phyloP scores from a whole-genome alignment of 768 basidiomycete genomes.

The Amanita fuliginea region DNA sequence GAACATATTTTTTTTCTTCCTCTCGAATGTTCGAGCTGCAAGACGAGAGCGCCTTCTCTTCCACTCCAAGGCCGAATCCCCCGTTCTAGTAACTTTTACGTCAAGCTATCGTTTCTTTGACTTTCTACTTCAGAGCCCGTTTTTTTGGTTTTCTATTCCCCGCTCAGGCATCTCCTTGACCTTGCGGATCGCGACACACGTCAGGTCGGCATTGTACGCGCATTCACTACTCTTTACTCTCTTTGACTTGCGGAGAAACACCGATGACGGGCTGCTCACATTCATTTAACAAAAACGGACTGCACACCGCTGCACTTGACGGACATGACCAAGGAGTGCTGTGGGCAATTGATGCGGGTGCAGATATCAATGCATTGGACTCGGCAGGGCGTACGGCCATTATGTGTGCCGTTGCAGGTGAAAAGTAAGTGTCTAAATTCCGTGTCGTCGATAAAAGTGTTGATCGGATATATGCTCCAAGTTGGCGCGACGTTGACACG shows the following conservation, averaged over 20 bases:
- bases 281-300: slow-evolving; percentile 25
- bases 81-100: not conserved
- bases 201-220: not conserved
- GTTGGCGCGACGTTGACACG: slow-evolving; percentile 63
- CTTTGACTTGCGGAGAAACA: not conserved
- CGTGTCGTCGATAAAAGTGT: no score
- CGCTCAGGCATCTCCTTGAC: not conserved
- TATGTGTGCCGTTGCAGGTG: slow-evolving; percentile 62
- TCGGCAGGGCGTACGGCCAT: slow-evolving; percentile 48
- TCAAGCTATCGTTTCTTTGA: not conserved
- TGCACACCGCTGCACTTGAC: slow-evolving; percentile 44
- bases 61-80: not conserved
- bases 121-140: slow-evolving; percentile 1
- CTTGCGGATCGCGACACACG: not conserved
- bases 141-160: not conserved
- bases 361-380: slow-evolving; percentile 61
- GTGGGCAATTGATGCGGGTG: slow-evolving; percentile 44
- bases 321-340: slow-evolving; percentile 46
- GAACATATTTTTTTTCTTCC: not conserved
- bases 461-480: slow-evolving; percentile 16
- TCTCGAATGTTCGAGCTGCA: not conserved
- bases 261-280: slow-evolving; percentile 16
- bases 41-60: not conserved
- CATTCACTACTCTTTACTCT: not conserved
- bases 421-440: slow-evolving; percentile 37